Evolutionary conservation across 768 basidiomycete genomes (phyloP), one percentile per base, ranked within the genome.

Genomic region (Hygrophorus pudorinus): DNA sequence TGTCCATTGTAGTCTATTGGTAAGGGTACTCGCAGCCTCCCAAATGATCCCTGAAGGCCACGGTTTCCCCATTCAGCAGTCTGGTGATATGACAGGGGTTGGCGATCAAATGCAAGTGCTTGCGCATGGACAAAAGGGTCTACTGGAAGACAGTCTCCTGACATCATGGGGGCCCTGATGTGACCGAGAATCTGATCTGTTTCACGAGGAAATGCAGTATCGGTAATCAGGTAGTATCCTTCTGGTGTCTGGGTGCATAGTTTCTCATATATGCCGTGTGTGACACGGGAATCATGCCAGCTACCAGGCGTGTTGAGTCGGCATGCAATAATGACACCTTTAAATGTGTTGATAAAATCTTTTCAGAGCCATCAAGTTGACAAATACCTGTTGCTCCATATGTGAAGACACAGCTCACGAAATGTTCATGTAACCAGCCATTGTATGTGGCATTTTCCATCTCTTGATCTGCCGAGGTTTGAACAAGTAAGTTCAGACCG

Each of bases 41-140:
- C 67, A 59, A 72, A 75, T 1, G 66, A 66, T 12, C 68, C 69
- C 48, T 73, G 71, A 6, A 75, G 40, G 6, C 56, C 45, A 1
- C 59, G 56, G 61, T 67, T 74, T 0, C 73, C 73, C 75, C 72
- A 77, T 50, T 75, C 71, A 8, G 70, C 70, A 0, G 71, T 67
- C 51, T 77, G 73, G 2, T 63, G 50, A 48, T 56, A 73, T 3
- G 68, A 71, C 0, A 75, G 52, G 0, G 75, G 59, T 45, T 75
- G 53, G 0, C 54, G 38, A 51, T 73, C 58, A 44, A 60, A 64
- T 6, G 38, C 52, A 17, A 65, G 39, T 0, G 50, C 13, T 17
- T 55, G 48, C 3, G 53, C 51, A 6, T 56, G 51, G 14, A 60
- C 56, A 5, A 42, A 36, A 9, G 31, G 24, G 41, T 54, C 52